Base-by-base conservation (phyloP, 1,284 basidiomycete species). In the Baeospora myosura region DNA sequence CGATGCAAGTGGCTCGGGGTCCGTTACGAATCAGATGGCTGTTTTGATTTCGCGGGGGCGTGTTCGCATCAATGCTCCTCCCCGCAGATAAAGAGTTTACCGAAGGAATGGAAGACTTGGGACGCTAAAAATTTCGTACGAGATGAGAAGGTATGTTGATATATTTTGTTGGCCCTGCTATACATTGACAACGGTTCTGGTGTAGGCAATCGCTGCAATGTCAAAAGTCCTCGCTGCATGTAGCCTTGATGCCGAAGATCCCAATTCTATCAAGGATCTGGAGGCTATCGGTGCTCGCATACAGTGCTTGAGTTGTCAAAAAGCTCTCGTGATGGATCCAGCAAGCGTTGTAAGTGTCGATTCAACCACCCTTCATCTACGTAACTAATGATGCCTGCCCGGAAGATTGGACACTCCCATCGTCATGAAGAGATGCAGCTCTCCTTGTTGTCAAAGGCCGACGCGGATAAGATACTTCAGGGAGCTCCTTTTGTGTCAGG, bases 371-470 rank as follows among this genome's bases (percentile, higher is more conserved):
- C n/a, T n/a, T n/a, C n/a, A n/a, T n/a, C n/a, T n/a, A 5, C 40
- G 28, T 40, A n/a, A 26, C 34, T 17, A 25, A 26, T 41, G 10
- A 16, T 34, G 11, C 16, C n/a, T n/a, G n/a, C n/a, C n/a, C n/a
- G n/a, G n/a, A 47, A 84, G 81, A 55, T 72, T 32, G 72, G 73
- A 0, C 82, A 86, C 55, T 69, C 69, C 31, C 74, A 76, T 48
- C 71, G 83, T 17, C 82, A 86, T 50, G 70, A 76, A 0, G 50
- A 60, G 10, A 76, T 77, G 70, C 41, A 67, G 18, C 48, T 82
- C 10, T 47, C 49, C 1, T 5, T 74, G 16, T 17, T 70, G 0
- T n/a, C 58, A 0, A 39, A 23, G 5, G 42, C 43, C n/a, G 60
- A 64, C 10, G 55, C 51, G 1, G 38, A 38, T 14, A 20, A 30